Evolutionary conservation across 2,329 filamentous ascomycete species (phyloP), one percentile per base, ranked within the genome.

Genomic region (Phoma sp.): DNA sequence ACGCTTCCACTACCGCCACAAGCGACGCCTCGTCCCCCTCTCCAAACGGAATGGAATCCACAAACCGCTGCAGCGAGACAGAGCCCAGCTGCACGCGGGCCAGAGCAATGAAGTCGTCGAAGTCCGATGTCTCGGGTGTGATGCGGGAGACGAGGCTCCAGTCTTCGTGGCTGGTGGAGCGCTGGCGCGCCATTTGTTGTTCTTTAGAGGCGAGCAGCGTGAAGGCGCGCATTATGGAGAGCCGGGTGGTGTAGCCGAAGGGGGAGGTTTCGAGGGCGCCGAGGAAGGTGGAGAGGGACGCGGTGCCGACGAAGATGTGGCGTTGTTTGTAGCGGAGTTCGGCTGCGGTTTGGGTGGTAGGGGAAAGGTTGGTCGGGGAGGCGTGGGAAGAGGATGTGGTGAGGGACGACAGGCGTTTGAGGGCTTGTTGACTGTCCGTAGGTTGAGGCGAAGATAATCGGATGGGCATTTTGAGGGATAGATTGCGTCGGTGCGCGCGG

Each of bases 251-350:
- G 2, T 33, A 65, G 37, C 61, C 54, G 2, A 56, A 37, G 2
- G 62, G 37, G 0, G 62, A 57, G 3, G 67, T 52, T 13, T 71
- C 68, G 4, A 72, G 64, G 4, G 61, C 43, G 10, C 66, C 60
- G 18, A 72, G 61, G 42, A 71, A 72, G 47, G 65, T 57, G 52
- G 71, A 61, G 0, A 72, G 58, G 0, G 68, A 72, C 4, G 67
- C 67, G 2, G 70, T 69, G 30, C 70, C 70, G 39, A 72, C 60
- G 43, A 71, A 72, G 7, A 64, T 71, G 57, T 72, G 69, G 27
- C 69, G 69, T 48, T 71, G 64, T 38, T 71, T 67, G 61, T 72
- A 71, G 44, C 70, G 65, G 2, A 70, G 58, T 14, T 71, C 69
- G 7, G 60, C 59, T 46, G 69, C 68, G 39, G 60, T 51, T 25